Base-by-base conservation (phyloP, 441 rosid species). In the Euphorbia corollata region DNA sequence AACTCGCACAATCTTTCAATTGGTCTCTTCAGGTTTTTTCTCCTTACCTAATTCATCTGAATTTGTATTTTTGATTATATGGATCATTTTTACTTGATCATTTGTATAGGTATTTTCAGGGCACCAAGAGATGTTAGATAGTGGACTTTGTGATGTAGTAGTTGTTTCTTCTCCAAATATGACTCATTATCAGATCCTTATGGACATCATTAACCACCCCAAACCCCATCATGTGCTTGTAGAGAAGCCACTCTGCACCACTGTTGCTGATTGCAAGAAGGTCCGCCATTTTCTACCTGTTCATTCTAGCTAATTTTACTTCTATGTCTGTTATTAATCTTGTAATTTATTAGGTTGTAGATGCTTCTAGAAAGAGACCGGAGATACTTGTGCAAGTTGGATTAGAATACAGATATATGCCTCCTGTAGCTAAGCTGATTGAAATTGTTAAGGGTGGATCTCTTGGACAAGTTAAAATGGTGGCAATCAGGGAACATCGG, bases 191-290 rank as follows among this genome's bases (percentile, higher is more conserved):
- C 80, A 81, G 75, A 90, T 93, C 64, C 83, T 93, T 9, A 84
- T 90, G 83, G 97, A 87, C 67, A 86, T 90, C 20, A 81, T 93
- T 76, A 75, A 48, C 72, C 92, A 90, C 68, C 89, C 90, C 0
- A 89, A 82, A 59, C 87, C 91, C 8, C 96, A 84, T 74, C 96
- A 93, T 23, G 91, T 90, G 16, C 82, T 93, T 4, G 97, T 93
- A 19, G 99, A 93, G 91, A 93, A 93, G 84, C 97, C 98, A 4
- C 75, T 93, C 68, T 93, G 98, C 77, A 90, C 98, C 39, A 87
- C 84, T 0, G 89, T 93, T 60, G 82, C 83, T 16, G 80, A 90
- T 68, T 93, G 99, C 88, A 83, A 75, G 75, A 72, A 89, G 92
- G 97, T 92, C 53, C 13, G 74, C 70, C 53, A 32, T 34, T 34